Base-by-base conservation (phyloP, 23 red algal species). In the Gracilaria gracilis region DNA sequence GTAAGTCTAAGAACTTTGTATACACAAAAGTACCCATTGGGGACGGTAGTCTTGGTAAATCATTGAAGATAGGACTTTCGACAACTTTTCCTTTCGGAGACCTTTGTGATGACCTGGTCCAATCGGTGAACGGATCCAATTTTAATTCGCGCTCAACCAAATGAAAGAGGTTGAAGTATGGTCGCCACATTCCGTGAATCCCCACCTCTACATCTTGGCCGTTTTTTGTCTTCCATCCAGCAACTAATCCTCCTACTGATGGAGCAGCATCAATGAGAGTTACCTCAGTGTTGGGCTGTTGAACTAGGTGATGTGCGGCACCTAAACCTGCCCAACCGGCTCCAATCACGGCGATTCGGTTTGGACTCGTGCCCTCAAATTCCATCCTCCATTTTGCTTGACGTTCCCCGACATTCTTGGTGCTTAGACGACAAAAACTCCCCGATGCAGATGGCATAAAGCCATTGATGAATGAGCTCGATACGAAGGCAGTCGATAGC, bases 271-370 rank as follows among this genome's bases (percentile, higher is more conserved):
- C 95, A 46, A 97, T 79, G 15, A 97, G 84, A 47, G 90, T 93
- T 13, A 97, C 90, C 21, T 93, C 77, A 28, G 71, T 57, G 35
- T 50, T 61, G 14, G 48, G 32, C 34, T 83, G 77, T 33, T 84
- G 69, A 13, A 86, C 58, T 27, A 97, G 81, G 84, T 92, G 89
- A 49, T 93, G 72, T 6, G 95, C 90, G 27, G 95, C 95, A n/a
- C 90, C 95, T 24, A 93, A 67, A 27, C 95, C 95, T 15, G 95
- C 95, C 95, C 95, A 97, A 24, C 95, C 95, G 0, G 89, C 95
- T 24, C 95, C 95, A 61, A 97, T 88, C 19, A 97, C 75, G 19
- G 87, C 95, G 15, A 97, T 75, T 38, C 82, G 79, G 3, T 80
- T 95, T 14, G 73, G 50, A 28, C 72, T 46, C 25, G n/a, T 51